Evolutionary conservation across 306 rosid species (phyloP).

Genomic region (Malus asiatica): DNA sequence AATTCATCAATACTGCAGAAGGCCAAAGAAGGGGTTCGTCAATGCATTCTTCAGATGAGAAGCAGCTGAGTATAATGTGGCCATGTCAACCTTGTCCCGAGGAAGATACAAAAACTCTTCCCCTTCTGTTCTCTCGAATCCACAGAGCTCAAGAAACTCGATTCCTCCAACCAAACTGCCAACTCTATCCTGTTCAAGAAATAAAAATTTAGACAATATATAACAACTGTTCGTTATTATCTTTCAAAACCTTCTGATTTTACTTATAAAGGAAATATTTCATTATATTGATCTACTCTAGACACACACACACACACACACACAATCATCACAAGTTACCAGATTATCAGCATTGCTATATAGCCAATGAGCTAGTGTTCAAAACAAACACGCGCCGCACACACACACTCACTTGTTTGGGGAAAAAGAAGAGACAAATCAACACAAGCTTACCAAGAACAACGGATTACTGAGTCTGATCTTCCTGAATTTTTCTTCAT

Average conservation of each 20-base stretch:
- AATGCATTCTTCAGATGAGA: slow-evolving; percentile 52
- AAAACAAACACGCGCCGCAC: not conserved
- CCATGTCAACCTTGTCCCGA: slow-evolving; percentile 36
- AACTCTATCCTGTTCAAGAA: slow-evolving; percentile 66
- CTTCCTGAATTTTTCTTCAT: slow-evolving; percentile 76
- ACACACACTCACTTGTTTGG: not conserved
- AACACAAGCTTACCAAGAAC: slow-evolving; percentile 50
- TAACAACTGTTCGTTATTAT: no score
- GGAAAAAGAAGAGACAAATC: not conserved
- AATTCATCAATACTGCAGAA: slow-evolving; percentile 7
- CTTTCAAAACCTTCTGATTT: no score
- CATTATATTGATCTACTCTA: no score
- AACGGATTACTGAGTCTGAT: slow-evolving; percentile 63
- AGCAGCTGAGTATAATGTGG: slow-evolving; percentile 50
- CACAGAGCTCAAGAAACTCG: slow-evolving; percentile 84
- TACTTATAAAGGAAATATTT: no score
- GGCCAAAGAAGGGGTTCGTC: slow-evolving; percentile 84
- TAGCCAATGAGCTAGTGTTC: no score
- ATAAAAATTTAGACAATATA: not conserved
- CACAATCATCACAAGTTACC: no score
- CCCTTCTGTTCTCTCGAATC: slow-evolving; percentile 53
- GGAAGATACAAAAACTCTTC: slow-evolving; percentile 62
- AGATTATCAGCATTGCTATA: no score
- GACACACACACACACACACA: no score
- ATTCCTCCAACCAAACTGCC: slow-evolving; percentile 60